Conservation (phyloP, 2,329 filamentous ascomycete genomes). For the Alternaria gaisen region DNA sequence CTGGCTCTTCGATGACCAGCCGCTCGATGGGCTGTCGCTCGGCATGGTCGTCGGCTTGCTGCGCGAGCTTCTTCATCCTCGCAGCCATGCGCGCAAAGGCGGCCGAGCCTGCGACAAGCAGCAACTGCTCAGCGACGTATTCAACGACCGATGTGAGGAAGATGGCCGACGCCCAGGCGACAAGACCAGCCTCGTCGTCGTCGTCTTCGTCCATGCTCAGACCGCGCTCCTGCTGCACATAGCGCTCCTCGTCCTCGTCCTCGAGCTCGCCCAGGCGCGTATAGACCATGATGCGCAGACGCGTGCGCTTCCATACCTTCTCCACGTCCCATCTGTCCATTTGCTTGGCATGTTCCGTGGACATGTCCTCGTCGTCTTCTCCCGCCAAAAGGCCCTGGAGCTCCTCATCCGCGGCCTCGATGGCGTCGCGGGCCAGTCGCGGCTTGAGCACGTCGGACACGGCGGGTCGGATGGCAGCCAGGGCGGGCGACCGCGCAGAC, state of each 20-base stretch:
- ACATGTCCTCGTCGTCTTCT: conserved; percentile 62
- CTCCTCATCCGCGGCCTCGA: conserved; percentile 84
- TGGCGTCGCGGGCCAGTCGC: conserved; percentile 84
- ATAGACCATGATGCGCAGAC: conserved; percentile 97
- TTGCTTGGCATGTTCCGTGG: conserved; percentile 35
- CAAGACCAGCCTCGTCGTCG: conserved; percentile 54
- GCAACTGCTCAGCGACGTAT: conserved; percentile 88
- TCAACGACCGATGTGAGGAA: conserved; percentile 96
- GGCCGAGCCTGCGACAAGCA: conserved; percentile 87
- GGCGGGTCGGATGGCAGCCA: conserved; percentile 79
- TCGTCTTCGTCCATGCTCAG: conserved; percentile 63
- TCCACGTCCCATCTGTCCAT: conserved; percentile 84
- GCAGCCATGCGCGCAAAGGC: conserved; percentile 71
- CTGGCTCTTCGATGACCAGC: conserved; percentile 85
- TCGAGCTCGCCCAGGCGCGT: conserved; percentile 96
- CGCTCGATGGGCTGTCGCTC: conserved; percentile 69
- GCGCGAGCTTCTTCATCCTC: conserved; percentile 49
- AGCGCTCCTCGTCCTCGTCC: conserved; percentile 93
- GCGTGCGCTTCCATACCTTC: conserved; percentile 90
- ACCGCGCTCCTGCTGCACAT: conserved; percentile 77
- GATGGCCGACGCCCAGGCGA: conserved; percentile 92
- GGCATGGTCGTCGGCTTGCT: conserved; percentile 49
- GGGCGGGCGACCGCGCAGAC: conserved; percentile 77
- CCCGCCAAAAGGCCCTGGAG: conserved; percentile 88
- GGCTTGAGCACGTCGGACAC: conserved; percentile 88